Evolutionary conservation across 805 yeast species (phyloP).

Genomic region (Wickerhamomyces strasburgensis): DNA sequence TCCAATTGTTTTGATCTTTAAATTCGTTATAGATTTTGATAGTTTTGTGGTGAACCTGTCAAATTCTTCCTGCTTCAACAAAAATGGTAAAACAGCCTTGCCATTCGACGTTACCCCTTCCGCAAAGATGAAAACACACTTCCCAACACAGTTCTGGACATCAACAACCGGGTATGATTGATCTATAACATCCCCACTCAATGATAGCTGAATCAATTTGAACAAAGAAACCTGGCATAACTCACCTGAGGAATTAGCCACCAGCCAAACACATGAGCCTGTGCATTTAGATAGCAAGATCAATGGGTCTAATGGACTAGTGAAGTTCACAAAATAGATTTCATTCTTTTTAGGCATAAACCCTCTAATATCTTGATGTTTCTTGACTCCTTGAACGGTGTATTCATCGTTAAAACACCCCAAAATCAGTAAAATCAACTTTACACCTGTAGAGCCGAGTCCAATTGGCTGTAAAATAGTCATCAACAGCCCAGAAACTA

Average conservation of each 20-base stretch:
- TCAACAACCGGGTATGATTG: conserved; percentile 2
- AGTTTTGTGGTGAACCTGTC: conserved; percentile 12
- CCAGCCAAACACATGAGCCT: conserved; percentile 26
- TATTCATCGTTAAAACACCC: conserved; percentile 17
- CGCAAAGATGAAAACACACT: conserved; percentile 51
- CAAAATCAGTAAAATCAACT: conserved; percentile 7
- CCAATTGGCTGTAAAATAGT: background rate
- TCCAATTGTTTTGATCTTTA: conserved; percentile 22
- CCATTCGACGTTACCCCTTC: conserved; percentile 91
- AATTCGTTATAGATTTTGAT: background rate
- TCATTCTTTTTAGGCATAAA: conserved; percentile 35
- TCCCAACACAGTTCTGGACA: conserved; percentile 28
- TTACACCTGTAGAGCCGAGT: background rate
- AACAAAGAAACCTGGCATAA: conserved; percentile 26
- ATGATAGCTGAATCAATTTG: conserved; percentile 25
- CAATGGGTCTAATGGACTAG: conserved; percentile 42
- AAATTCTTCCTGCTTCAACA: conserved; percentile 23
- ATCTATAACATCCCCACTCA: conserved; percentile 15
- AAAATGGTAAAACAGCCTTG: conserved; percentile 61
- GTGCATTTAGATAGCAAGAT: conserved; percentile 28
- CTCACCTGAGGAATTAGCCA: conserved; percentile 32
- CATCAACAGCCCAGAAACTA: too few species aligned
- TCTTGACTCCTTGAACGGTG: conserved; percentile 19
- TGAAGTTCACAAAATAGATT: conserved; percentile 43
- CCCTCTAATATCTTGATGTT: conserved; percentile 6